These are phyloP conservation scores for Nitzschia putrida DNA, from an alignment of 108 stramenopile genomes.

Conservation along the genomic window DNA sequence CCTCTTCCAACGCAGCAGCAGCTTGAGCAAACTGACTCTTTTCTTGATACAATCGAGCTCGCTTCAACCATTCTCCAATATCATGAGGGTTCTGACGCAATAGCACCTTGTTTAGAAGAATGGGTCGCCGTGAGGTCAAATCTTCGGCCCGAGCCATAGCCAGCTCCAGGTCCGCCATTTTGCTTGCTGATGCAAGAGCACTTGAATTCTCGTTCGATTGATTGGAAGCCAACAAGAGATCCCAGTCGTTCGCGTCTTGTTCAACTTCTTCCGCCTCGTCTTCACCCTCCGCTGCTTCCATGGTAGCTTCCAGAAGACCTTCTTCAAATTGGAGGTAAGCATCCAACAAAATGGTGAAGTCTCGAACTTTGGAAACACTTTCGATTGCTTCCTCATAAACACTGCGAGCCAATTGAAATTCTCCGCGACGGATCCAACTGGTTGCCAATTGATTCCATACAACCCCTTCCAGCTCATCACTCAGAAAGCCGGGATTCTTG, in stretches of 20 bases:
- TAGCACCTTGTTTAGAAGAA: conserved; percentile 90
- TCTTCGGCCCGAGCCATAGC: conserved; percentile 93
- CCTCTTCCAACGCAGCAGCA: conserved; percentile 72
- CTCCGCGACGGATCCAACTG: conserved; percentile 91
- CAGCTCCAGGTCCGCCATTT: conserved; percentile 82
- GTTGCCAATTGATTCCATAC: conserved; percentile 96
- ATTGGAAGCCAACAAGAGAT: conserved; percentile 57
- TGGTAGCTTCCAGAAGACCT: conserved; percentile 88
- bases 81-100: conserved; percentile 97
- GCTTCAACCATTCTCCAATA: conserved; percentile 94
- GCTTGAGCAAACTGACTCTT: conserved; percentile 48
- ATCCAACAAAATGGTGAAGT: conserved; percentile 96
- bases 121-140: conserved; percentile 89
- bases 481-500: conserved; percentile 36
- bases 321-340: conserved; percentile 97
- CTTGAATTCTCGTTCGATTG: neutral
- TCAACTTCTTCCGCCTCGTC: conserved; percentile 52
- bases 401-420: conserved; percentile 93
- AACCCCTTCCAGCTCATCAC: conserved; percentile 90
- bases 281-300: conserved; percentile 71
- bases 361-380: conserved; percentile 88
- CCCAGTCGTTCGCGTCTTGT: conserved; percentile 57
- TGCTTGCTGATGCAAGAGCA: conserved; percentile 18
- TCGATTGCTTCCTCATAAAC: conserved; percentile 96
- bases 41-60: conserved; percentile 78